Evolutionary conservation across 2,329 filamentous ascomycete genomes (phyloP).

Genomic region (Orbilia blumenaviensis): DNA sequence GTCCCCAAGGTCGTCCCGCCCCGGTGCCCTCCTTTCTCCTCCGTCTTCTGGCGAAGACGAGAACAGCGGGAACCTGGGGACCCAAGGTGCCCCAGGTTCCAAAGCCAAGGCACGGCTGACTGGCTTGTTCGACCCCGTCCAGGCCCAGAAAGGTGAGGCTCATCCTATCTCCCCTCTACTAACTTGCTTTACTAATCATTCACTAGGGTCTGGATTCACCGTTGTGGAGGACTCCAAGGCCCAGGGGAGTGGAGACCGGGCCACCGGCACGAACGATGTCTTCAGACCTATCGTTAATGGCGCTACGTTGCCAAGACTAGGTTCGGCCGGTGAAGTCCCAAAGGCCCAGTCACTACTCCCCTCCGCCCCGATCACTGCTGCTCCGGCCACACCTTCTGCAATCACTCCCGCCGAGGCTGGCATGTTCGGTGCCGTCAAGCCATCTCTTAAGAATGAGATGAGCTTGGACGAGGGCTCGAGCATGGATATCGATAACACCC

Average conservation of each 20-base stretch:
- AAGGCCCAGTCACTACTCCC: constrained; percentile 40
- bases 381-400: constrained; percentile 35
- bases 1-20: constrained; percentile 5
- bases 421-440: constrained; percentile 48
- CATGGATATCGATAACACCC: constrained; percentile 53
- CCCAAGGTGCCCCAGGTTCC: constrained; percentile 14
- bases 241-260: constrained; percentile 3
- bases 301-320: constrained; percentile 37
- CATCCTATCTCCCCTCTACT: neutral
- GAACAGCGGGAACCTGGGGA: constrained; percentile 36
- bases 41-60: constrained; percentile 45
- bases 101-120: constrained; percentile 50
- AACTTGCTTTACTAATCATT: neutral
- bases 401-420: constrained; percentile 50
- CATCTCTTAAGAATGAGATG: constrained; percentile 39
- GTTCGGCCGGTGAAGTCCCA: constrained; percentile 27
- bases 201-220: constrained; percentile 32
- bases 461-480: constrained; percentile 50
- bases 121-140: constrained; percentile 44
- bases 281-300: constrained; percentile 50
- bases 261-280: constrained; percentile 26
- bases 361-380: constrained; percentile 24
- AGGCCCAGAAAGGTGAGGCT: constrained; percentile 32
- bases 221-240: constrained; percentile 38
- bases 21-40: constrained; percentile 30